phyloP scores from a whole-genome alignment of 257 asterid genomes.

The Eustoma russellianum region DNA sequence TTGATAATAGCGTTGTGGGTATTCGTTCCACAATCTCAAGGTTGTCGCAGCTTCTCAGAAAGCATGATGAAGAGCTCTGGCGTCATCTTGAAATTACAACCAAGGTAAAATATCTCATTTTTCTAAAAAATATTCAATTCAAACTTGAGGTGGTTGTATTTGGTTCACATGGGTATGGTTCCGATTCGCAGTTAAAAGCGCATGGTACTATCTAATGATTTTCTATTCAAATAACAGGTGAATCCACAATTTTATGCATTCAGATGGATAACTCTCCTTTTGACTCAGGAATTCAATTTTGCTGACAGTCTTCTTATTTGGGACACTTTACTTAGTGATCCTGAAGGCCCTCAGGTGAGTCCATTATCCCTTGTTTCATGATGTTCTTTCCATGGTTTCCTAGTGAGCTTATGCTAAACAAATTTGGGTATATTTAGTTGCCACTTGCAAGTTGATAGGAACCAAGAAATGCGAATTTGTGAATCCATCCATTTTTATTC shows the following conservation, averaged over 20 bases:
- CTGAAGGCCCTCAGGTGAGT: slow-evolving; percentile 95
- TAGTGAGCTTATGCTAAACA: no score
- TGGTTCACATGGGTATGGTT: no score
- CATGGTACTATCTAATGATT: not conserved
- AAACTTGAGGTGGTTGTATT: not conserved
- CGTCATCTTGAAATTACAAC: slow-evolving; percentile 95
- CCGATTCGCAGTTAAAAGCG: not conserved
- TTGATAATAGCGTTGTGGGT: slow-evolving; percentile 94
- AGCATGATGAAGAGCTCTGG: slow-evolving; percentile 98
- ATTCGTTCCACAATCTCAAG: slow-evolving; percentile 87
- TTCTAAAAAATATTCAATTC: not conserved
- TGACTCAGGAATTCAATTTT: slow-evolving; percentile 90
- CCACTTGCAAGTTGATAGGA: no score
- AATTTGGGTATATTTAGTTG: no score
- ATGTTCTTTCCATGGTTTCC: not conserved
- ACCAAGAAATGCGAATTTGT: no score
- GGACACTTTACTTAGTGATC: slow-evolving; percentile 93
- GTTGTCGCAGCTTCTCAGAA: slow-evolving; percentile 76
- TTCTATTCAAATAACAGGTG: slow-evolving; percentile 44
- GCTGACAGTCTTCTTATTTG: slow-evolving; percentile 73
- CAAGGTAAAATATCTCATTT: slow-evolving; percentile 42
- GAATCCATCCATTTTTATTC: no score
- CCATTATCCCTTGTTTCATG: slow-evolving; percentile 3
- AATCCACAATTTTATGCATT: slow-evolving; percentile 98
- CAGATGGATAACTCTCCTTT: slow-evolving; percentile 95